A percentile compares a stretch with the other conserved stretches of the same genome.
Evolutionary conservation across 208 protist genomes (phyloP).

Genomic region (Porcisia deanei): DNA sequence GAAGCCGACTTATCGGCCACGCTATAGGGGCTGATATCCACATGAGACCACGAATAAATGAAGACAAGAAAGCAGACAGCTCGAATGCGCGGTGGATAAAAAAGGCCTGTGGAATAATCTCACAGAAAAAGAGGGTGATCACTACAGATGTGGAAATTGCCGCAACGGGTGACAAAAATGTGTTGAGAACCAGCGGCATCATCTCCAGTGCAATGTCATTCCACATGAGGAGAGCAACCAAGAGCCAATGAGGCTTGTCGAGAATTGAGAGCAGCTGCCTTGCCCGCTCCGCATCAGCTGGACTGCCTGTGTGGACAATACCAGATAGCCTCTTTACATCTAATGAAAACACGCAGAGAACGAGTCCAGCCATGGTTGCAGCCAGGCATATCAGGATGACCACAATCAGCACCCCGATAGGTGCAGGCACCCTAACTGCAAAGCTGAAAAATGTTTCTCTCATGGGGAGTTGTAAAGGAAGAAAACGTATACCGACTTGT

Average conservation of each 20-base stretch:
- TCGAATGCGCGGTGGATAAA: slow-evolving; percentile 64
- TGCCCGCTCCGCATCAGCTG: slow-evolving; percentile 36
- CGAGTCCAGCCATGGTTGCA: slow-evolving; percentile 51
- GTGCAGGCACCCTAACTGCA: slow-evolving; percentile 32
- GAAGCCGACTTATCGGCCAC: slow-evolving; percentile 66
- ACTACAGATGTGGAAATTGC: slow-evolving; percentile 55
- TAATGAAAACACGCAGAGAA: slow-evolving; percentile 68
- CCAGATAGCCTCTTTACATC: slow-evolving; percentile 49
- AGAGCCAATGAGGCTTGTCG: slow-evolving; percentile 62
- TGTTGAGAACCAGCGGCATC: slow-evolving; percentile 69
- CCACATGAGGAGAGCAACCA: slow-evolving; percentile 63
- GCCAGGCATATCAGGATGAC: slow-evolving; percentile 48
- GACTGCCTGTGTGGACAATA: slow-evolving; percentile 28
- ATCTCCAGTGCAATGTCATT: slow-evolving; percentile 70
- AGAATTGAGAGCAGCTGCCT: slow-evolving; percentile 57
- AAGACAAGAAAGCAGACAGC: slow-evolving; percentile 49
- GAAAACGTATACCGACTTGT: neutral
- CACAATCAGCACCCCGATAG: slow-evolving; percentile 43
- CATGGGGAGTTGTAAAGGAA: slow-evolving; percentile 1
- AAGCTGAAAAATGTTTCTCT: slow-evolving; percentile 46
- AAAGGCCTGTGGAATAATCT: slow-evolving; percentile 76
- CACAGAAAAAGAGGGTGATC: slow-evolving; percentile 67
- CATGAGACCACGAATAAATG: slow-evolving; percentile 58
- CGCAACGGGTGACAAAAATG: slow-evolving; percentile 51
- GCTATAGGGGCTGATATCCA: slow-evolving; percentile 56